phyloP scores from a whole-genome alignment of 108 stramenopile genomes.

The Pseudonitzschia multistriata region DNA sequence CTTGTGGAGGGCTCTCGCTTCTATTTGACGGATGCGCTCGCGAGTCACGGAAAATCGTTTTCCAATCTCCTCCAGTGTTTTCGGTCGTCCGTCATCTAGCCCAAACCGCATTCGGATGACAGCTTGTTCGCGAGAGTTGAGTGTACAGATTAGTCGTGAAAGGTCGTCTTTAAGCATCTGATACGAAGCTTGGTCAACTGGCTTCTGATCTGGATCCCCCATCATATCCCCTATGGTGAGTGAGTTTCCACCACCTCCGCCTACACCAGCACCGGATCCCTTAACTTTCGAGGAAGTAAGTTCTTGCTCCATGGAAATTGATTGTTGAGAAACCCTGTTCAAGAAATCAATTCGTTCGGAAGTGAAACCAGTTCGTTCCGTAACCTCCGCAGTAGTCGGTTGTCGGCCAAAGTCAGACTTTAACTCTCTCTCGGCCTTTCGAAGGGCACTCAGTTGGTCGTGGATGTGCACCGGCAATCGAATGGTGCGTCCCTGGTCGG shows the following conservation, averaged over 20 bases:
- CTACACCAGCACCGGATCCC: slow-evolving; percentile 73
- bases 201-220: slow-evolving; percentile 78
- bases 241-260: slow-evolving; percentile 55
- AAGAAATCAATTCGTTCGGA: slow-evolving; percentile 78
- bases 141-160: slow-evolving; percentile 76
- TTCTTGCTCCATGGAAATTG: slow-evolving; percentile 79
- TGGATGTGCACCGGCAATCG: slow-evolving; percentile 92
- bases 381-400: slow-evolving; percentile 76
- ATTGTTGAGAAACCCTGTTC: slow-evolving; percentile 61
- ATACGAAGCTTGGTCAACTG: slow-evolving; percentile 74
- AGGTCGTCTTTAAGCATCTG: slow-evolving; percentile 85
- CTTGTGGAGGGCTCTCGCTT: slow-evolving; percentile 93
- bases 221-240: slow-evolving; percentile 70
- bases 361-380: slow-evolving; percentile 56
- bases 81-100: slow-evolving; percentile 86
- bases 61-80: slow-evolving; percentile 93
- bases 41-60: slow-evolving; percentile 80
- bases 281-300: slow-evolving; percentile 64
- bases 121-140: slow-evolving; percentile 87
- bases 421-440: slow-evolving; percentile 72
- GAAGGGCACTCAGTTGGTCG: slow-evolving; percentile 69
- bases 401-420: slow-evolving; percentile 68
- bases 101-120: slow-evolving; percentile 96
- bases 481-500: slow-evolving; percentile 88
- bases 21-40: slow-evolving; percentile 95